phyloP scores from a whole-genome alignment of 2,329 filamentous ascomycete species.

The Thelonectria blattea region DNA sequence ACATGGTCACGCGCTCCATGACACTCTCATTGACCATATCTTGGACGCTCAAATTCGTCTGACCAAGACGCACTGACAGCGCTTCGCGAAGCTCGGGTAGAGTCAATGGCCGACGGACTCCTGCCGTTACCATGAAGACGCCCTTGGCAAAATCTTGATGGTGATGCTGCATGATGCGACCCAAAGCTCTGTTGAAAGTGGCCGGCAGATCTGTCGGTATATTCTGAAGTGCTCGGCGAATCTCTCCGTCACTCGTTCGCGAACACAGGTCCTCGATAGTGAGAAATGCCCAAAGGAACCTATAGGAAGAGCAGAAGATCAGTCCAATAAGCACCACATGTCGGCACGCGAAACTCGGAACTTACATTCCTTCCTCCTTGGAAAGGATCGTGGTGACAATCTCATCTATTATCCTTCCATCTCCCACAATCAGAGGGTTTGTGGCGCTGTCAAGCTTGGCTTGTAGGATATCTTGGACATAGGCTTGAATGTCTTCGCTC shows the following conservation, averaged over 20 bases:
- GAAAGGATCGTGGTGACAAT: constrained; percentile 5
- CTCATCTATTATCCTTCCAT: background rate
- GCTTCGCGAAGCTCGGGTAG: constrained; percentile 19
- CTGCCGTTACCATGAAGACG: constrained; percentile 7
- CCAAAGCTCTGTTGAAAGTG: constrained; percentile 19
- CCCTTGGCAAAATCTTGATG: constrained; percentile 6
- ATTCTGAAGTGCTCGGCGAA: constrained; percentile 2
- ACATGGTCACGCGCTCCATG: constrained; percentile 1
- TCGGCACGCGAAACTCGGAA: background rate
- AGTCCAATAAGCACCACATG: background rate
- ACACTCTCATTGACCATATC: background rate
- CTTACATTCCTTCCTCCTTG: constrained; percentile 26
- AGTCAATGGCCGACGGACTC: background rate
- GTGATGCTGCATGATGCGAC: background rate
- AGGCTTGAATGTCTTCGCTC: constrained; percentile 13
- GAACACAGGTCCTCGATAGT: constrained; percentile 23
- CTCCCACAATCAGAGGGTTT: constrained; percentile 8
- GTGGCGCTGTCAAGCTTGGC: background rate
- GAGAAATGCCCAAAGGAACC: constrained; percentile 27
- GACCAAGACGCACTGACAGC: constrained; percentile 11
- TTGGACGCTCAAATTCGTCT: background rate
- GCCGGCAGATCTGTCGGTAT: constrained; percentile 18
- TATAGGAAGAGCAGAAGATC: background rate
- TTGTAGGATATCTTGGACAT: constrained; percentile 9
- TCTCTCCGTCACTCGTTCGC: constrained; percentile 12